phyloP scores from a whole-genome alignment of 495 filamentous ascomycete genomes.

The Podospora didyma region DNA sequence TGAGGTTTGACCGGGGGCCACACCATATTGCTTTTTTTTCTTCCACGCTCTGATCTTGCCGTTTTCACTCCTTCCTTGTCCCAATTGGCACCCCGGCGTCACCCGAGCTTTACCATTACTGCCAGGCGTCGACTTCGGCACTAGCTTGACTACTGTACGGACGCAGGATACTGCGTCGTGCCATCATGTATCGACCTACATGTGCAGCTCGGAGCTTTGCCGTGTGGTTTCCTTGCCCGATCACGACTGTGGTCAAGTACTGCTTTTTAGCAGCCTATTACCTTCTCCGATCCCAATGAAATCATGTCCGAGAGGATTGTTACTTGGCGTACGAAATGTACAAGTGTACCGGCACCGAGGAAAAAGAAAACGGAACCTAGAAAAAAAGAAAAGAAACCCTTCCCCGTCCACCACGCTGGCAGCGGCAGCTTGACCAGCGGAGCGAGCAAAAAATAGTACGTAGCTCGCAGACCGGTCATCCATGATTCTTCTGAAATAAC shows the following conservation, averaged over 20 bases:
- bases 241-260: slow-evolving; percentile 2
- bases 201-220: slow-evolving; percentile 12
- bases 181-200: neutral
- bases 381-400: slow-evolving; percentile 18
- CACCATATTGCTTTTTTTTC: slow-evolving; percentile 13
- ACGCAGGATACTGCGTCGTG: slow-evolving; percentile 12
- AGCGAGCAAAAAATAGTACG: neutral
- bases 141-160: slow-evolving; percentile 12
- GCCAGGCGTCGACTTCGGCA: neutral
- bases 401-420: neutral
- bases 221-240: slow-evolving; percentile 12
- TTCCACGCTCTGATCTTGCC: neutral
- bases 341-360: slow-evolving; percentile 4
- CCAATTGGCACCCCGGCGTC: neutral
- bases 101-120: neutral
- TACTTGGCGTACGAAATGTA: slow-evolving; percentile 23
- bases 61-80: neutral
- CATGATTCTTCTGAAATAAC: slow-evolving; percentile 12
- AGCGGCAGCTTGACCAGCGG: neutral
- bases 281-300: neutral
- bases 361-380: slow-evolving; percentile 12
- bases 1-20: neutral
- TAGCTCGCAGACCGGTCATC: slow-evolving; percentile 6
- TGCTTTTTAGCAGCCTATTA: slow-evolving; percentile 14
- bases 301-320: slow-evolving; percentile 1